Evolutionary conservation across 768 basidiomycete species (phyloP).

Genomic region (Chiua virens): DNA sequence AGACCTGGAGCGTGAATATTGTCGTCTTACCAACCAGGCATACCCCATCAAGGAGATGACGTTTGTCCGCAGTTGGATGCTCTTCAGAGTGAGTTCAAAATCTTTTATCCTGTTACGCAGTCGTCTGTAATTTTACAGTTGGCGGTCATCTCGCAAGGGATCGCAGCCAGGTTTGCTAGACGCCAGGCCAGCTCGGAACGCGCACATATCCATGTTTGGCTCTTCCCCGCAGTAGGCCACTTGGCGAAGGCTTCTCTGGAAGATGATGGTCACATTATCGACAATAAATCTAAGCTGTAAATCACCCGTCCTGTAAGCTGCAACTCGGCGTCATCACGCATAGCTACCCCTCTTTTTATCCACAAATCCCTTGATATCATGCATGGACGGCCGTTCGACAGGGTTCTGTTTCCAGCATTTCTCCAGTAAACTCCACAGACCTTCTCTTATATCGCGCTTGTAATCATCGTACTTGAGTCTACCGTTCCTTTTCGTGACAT

Average conservation of each 20-base stretch:
- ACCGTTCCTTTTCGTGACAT: slow-evolving; percentile 9
- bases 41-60: slow-evolving; percentile 80
- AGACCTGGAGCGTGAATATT: slow-evolving; percentile 81
- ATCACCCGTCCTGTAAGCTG: not conserved
- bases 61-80: slow-evolving; percentile 84
- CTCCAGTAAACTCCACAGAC: slow-evolving; percentile 19
- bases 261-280: slow-evolving; percentile 43
- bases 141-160: slow-evolving; percentile 84
- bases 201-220: slow-evolving; percentile 45
- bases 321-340: not conserved
- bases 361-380: slow-evolving; percentile 14
- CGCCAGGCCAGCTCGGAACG: slow-evolving; percentile 88
- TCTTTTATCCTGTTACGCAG: not conserved
- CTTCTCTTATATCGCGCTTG: slow-evolving; percentile 14
- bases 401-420: slow-evolving; percentile 19
- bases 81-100: slow-evolving; percentile 60
- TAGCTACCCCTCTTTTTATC: slow-evolving; percentile 20
- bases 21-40: slow-evolving; percentile 56
- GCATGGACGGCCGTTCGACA: slow-evolving; percentile 12
- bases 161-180: slow-evolving; percentile 81
- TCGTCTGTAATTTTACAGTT: slow-evolving; percentile 41
- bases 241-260: slow-evolving; percentile 62
- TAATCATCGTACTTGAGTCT: slow-evolving; percentile 21
- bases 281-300: slow-evolving; percentile 28
- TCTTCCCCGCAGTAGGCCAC: slow-evolving; percentile 63